phyloP scores from a whole-genome alignment of 1,139 yeast genomes.

The Suhomyces coccinellae region DNA sequence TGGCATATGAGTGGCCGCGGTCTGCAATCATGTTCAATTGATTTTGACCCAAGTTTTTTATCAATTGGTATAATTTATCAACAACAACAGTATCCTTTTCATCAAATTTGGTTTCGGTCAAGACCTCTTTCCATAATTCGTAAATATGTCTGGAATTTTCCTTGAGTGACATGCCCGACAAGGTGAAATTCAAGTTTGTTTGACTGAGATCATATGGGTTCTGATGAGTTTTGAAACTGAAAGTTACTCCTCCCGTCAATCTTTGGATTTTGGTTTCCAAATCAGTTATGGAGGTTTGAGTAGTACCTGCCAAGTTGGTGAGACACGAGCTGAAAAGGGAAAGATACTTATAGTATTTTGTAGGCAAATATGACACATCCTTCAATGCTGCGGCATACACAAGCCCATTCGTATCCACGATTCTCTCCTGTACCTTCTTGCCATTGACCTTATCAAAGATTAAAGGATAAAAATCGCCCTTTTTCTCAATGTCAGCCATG shows the following conservation, averaged over 20 bases:
- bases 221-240: constrained; percentile 56
- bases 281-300: constrained; percentile 65
- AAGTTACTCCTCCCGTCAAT: constrained; percentile 80
- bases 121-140: constrained; percentile 65
- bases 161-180: constrained; percentile 73
- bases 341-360: constrained; percentile 62
- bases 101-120: constrained; percentile 66
- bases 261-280: constrained; percentile 83
- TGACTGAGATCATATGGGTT: constrained; percentile 51
- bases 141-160: constrained; percentile 62
- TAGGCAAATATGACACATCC: constrained; percentile 57
- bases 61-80: constrained; percentile 70
- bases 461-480: constrained; percentile 44
- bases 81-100: constrained; percentile 47
- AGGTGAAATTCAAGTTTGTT: constrained; percentile 47
- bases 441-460: constrained; percentile 32
- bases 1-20: constrained; percentile 84
- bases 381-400: constrained; percentile 66
- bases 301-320: constrained; percentile 81
- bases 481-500: constrained; percentile 67
- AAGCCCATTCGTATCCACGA: constrained; percentile 73
- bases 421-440: constrained; percentile 43
- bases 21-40: constrained; percentile 80
- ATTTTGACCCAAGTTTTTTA: constrained; percentile 75
- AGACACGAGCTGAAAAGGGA: constrained; percentile 80